Evolutionary conservation across 2,329 filamentous ascomycete species (phyloP).

Genomic region (Trichophyton mentagrophytes): DNA sequence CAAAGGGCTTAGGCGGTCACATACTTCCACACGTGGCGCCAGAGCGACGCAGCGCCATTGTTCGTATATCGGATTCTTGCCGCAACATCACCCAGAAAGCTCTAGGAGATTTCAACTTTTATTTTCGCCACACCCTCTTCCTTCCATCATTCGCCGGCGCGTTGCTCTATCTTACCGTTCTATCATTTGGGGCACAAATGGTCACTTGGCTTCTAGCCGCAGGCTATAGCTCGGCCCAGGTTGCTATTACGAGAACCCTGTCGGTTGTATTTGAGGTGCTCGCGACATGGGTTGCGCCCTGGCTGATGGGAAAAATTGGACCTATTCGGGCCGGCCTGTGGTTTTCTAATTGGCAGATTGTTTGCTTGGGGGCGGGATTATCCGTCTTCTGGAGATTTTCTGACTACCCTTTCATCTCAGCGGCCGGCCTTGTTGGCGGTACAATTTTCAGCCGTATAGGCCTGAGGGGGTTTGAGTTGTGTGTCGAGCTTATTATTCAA

Average conservation of each 20-base stretch:
- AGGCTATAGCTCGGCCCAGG: conserved; percentile 36
- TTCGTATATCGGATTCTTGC: no score
- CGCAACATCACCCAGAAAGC: background rate
- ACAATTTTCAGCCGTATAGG: conserved; percentile 47
- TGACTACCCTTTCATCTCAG: conserved; percentile 10
- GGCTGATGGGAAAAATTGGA: conserved; percentile 41
- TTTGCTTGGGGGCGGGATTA: conserved; percentile 38
- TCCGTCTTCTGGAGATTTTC: conserved; percentile 29
- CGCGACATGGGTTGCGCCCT: conserved; percentile 41
- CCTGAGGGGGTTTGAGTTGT: conserved; percentile 51
- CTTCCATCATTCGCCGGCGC: conserved; percentile 39
- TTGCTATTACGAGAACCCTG: conserved; percentile 37
- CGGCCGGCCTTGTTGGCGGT: conserved; percentile 29
- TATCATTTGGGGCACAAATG: conserved; percentile 44
- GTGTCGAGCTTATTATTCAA: conserved; percentile 40
- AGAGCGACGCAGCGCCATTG: no score
- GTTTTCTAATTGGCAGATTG: conserved; percentile 56
- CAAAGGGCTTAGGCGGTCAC: background rate
- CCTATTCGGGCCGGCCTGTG: conserved; percentile 55
- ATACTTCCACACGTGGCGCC: no score
- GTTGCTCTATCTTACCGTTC: conserved; percentile 43
- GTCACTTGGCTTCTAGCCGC: conserved; percentile 42
- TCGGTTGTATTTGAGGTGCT: conserved; percentile 42
- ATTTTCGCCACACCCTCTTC: conserved; percentile 26
- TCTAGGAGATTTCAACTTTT: conserved; percentile 19